A percentile compares a stretch with the other conserved stretches of the same genome.
Conservation (phyloP, 2,329 filamentous ascomycete genomes). For the Pyrenophora tritici-repentis region DNA sequence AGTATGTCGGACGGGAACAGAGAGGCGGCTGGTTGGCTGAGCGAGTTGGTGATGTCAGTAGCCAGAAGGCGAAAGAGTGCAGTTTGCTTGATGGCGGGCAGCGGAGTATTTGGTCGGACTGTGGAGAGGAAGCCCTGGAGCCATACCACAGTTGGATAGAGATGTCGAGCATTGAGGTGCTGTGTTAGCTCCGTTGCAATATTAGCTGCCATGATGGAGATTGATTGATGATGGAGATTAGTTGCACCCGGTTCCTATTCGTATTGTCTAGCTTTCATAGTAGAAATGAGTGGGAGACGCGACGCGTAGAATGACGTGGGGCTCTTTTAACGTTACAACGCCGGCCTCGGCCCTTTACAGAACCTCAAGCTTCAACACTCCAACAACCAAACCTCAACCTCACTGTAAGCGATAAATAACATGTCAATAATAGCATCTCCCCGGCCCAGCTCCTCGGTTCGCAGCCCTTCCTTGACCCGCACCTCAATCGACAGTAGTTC, state of each 20-base stretch:
- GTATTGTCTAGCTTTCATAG: neutral
- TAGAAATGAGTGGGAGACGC: slow-evolving; percentile 18
- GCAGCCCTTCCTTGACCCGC: slow-evolving; percentile 76
- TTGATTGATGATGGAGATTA: no score
- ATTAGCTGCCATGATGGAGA: slow-evolving; percentile 33
- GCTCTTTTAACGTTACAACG: slow-evolving; percentile 15
- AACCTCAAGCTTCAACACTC: slow-evolving; percentile 5
- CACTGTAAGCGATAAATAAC: neutral
- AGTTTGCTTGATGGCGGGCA: slow-evolving; percentile 76
- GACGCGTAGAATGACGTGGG: slow-evolving; percentile 33
- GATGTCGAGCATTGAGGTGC: slow-evolving; percentile 62
- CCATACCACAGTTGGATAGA: slow-evolving; percentile 65
- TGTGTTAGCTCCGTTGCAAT: slow-evolving; percentile 49
- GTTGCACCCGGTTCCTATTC: neutral
- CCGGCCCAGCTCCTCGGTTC: slow-evolving; percentile 62
- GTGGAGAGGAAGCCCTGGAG: slow-evolving; percentile 65
- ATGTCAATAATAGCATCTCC: slow-evolving; percentile 67
- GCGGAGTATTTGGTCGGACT: slow-evolving; percentile 61
- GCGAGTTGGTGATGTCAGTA: slow-evolving; percentile 71
- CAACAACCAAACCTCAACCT: neutral
- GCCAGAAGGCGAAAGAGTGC: slow-evolving; percentile 79
- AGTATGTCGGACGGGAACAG: slow-evolving; percentile 64
- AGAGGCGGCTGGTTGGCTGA: slow-evolving; percentile 50
- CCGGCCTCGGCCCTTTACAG: slow-evolving; percentile 27
- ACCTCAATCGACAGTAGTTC: slow-evolving; percentile 64